Conservation (phyloP, 257 asterid species). For the Solanum rostratum region DNA sequence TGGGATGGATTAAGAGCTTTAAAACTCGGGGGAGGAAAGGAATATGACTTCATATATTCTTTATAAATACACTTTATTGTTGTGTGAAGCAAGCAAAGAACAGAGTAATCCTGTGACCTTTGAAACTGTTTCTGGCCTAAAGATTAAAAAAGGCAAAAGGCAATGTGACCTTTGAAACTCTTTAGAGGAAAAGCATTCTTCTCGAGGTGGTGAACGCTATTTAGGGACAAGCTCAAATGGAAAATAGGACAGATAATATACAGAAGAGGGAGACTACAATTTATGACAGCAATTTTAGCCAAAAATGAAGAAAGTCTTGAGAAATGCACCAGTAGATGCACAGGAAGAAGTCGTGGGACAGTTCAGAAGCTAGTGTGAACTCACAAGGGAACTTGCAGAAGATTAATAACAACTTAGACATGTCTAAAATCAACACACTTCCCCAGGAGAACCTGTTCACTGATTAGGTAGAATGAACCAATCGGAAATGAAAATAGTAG, state of each 20-base stretch:
- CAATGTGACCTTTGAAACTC: neutral
- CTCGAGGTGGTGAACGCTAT: neutral
- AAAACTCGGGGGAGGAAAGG: neutral
- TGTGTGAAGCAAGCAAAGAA: neutral
- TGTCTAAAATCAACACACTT: neutral
- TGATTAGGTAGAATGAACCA: neutral
- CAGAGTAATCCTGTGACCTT: neutral
- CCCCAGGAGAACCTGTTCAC: neutral
- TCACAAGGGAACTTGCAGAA: neutral
- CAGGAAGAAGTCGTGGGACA: neutral
- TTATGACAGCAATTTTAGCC: neutral
- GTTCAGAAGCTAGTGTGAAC: neutral
- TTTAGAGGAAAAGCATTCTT: neutral
- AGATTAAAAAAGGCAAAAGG: no score
- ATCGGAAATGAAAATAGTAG: neutral
- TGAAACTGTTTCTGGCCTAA: neutral
- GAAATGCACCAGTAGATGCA: neutral
- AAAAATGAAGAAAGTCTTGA: neutral
- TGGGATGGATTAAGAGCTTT: neutral
- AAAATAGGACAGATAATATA: neutral
- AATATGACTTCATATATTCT: no score
- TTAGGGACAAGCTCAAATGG: neutral
- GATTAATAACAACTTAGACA: neutral
- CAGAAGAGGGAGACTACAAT: neutral
- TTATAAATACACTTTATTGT: neutral